phyloP scores from a whole-genome alignment of 345 rosid genomes.

The Hirschfeldia incana region DNA sequence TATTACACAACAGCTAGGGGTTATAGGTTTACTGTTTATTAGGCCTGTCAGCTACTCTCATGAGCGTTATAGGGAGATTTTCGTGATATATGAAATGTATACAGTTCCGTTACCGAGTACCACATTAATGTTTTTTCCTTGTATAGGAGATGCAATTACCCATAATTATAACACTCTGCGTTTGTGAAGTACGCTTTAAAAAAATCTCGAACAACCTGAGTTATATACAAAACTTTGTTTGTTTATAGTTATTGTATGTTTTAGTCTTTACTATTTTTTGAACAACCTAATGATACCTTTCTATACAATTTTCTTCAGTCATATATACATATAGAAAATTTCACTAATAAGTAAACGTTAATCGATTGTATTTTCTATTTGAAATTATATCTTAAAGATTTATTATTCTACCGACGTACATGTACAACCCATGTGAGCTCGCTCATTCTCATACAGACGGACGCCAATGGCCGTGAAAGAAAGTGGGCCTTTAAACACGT shows the following conservation, averaged over 20 bases:
- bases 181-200: no score
- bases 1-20: no score
- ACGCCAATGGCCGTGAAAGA: constrained; percentile 27
- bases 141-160: no score
- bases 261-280: neutral
- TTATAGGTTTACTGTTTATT: no score
- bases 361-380: no score
- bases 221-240: neutral
- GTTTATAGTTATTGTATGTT: neutral
- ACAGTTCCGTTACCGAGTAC: no score
- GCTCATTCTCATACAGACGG: neutral
- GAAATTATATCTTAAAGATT: neutral
- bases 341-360: neutral
- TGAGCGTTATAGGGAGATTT: no score
- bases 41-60: no score
- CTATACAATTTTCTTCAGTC: neutral
- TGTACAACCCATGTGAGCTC: neutral
- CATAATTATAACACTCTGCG: no score
- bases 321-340: neutral
- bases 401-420: neutral
- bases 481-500: constrained; percentile 29
- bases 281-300: neutral
- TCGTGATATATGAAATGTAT: no score
- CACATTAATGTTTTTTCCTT: no score
- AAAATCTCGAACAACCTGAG: no score